Percentiles rank a stretch among this genome's conserved stretches.
phyloP scores from a whole-genome alignment of 495 filamentous ascomycete genomes.

The Talaromyces wortmannii region DNA sequence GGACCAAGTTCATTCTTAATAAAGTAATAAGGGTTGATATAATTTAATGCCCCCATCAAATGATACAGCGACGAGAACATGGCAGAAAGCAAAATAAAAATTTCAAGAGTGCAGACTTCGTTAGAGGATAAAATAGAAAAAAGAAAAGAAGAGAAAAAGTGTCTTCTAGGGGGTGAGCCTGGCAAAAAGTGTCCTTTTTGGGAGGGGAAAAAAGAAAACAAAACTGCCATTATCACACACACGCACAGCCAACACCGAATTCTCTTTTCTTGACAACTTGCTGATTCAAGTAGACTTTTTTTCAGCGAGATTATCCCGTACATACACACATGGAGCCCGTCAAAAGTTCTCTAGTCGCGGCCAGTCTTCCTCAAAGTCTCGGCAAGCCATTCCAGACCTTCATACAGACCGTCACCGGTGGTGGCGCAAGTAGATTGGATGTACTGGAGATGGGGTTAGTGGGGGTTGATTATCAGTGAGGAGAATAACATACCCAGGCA shows the following conservation, averaged over 20 bases:
- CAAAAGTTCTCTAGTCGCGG: conserved; percentile 54
- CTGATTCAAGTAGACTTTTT: background rate
- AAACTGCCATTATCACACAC: background rate
- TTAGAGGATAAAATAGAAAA: background rate
- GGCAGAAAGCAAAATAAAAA: background rate
- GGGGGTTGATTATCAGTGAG: background rate
- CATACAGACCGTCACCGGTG: conserved; percentile 98
- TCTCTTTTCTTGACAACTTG: background rate
- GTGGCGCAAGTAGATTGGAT: conserved; percentile 99
- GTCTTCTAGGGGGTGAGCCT: background rate
- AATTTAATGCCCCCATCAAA: background rate
- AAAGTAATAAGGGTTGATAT: too few species aligned
- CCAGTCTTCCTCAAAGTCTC: conserved; percentile 88
- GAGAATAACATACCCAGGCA: conserved; percentile 75
- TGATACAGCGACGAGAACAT: background rate
- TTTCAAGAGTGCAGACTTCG: background rate
- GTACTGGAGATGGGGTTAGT: conserved; percentile 54
- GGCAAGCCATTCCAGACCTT: conserved; percentile 99
- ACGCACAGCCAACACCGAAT: background rate
- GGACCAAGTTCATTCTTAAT: too few species aligned
- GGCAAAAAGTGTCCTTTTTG: background rate
- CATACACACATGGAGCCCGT: background rate
- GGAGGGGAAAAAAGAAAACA: background rate
- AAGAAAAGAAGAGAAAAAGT: background rate
- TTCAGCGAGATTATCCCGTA: background rate